Base-by-base conservation (phyloP, 495 filamentous ascomycete species). In the Annulohypoxylon bovei region DNA sequence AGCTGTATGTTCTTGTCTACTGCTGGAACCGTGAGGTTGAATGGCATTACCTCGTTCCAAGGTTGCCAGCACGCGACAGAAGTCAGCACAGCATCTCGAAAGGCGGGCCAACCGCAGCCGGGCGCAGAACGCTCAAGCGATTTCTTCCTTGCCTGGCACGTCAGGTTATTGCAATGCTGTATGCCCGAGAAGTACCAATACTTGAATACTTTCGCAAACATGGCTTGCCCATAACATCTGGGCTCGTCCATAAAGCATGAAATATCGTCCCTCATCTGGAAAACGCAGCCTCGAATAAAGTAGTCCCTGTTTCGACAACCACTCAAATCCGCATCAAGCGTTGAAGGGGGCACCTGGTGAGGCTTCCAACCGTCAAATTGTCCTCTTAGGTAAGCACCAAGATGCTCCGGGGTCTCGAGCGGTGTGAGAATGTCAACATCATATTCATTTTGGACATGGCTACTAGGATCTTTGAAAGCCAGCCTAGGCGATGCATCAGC, bases 151-250 rank as follows among this genome's bases (percentile, higher is more conserved):
- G 22, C 47, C 14, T 28, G 12, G 14, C 47, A 52, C 7, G 47
- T 52, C 20, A 14, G 8, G 25, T 52, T 52, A 52, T 52, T 22
- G 47, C 47, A 52, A 30, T 28, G 25, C 23, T 28, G 20, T 30
- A 52, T 8, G 8, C 47, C 47, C 5, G 47, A 52, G 25, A 52
- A 52, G 23, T 52, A 30, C 47, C 47, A 52, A 14, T 52, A 52
- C 25, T 52, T 52, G 12, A 52, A 52, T 14, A 52, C 47, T 30
- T 52, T 52, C 47, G 47, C 47, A 52, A 52, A 52, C 25, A 52
- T 28, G 9, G 47, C 25, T 22, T 52, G 47, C 22, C 47, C 47
- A 28, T 52, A 52, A 52, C 47, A 52, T 52, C 11, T 28, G 20
- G 47, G 23, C 25, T 52, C 12, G 25, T 52, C 47, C 23, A 30